Evolutionary conservation across 331 rosid species (phyloP).

Genomic region (Acacia concinna): DNA sequence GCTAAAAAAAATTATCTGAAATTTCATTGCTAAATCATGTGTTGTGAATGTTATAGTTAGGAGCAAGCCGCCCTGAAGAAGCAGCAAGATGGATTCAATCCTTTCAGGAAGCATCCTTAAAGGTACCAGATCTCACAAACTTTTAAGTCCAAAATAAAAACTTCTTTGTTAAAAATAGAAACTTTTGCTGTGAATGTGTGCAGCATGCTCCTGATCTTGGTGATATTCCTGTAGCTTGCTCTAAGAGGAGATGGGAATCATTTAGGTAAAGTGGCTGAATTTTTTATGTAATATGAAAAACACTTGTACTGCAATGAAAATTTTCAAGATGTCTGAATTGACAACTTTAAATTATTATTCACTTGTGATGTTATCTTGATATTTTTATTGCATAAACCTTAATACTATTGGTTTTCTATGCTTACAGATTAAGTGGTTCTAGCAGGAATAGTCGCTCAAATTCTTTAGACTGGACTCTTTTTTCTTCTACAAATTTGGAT

Average conservation of each 20-base stretch:
- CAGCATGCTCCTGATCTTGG: constrained; percentile 62
- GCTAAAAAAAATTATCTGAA: background rate
- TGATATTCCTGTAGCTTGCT: constrained; percentile 50
- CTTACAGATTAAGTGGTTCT: constrained; percentile 60
- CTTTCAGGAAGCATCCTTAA: constrained; percentile 68
- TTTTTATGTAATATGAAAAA: constrained; percentile 4
- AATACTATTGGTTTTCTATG: constrained; percentile 23
- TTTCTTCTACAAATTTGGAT: constrained; percentile 51
- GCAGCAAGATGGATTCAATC: constrained; percentile 90
- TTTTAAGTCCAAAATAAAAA: constrained; percentile 4
- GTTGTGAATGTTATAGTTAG: constrained; percentile 52
- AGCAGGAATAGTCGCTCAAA: constrained; percentile 51
- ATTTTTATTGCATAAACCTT: background rate
- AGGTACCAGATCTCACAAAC: constrained; percentile 43
- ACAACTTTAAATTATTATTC: background rate
- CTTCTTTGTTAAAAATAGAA: constrained; percentile 31
- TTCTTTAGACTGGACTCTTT: constrained; percentile 69
- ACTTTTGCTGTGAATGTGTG: constrained; percentile 31
- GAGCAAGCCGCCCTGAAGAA: constrained; percentile 91
- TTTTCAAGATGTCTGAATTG: background rate
- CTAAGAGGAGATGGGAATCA: constrained; percentile 75
- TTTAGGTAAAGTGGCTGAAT: constrained; percentile 52
- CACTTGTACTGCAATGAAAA: constrained; percentile 8
- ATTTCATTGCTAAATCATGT: constrained; percentile 15
- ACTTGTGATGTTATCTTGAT: constrained; percentile 9